Evolutionary conservation across 73 alveolate species (phyloP).

Genomic region (Chromera velia): DNA sequence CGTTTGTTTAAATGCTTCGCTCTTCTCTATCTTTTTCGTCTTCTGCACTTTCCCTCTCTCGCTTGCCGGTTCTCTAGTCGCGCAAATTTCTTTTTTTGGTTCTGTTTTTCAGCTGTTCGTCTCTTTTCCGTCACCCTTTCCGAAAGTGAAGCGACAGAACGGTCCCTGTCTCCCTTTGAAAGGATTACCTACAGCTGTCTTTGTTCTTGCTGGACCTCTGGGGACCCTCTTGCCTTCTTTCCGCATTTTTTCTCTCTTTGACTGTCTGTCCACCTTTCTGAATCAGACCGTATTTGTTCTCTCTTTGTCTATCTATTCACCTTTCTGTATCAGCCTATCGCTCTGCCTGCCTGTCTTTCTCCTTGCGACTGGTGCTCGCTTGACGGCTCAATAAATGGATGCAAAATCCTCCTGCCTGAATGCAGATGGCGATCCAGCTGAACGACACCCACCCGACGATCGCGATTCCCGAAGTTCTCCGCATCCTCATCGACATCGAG

Average conservation of each 20-base stretch:
- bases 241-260: too few relatives aligned
- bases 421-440: slow-evolving; percentile 59
- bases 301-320: neutral
- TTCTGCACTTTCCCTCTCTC: too few relatives aligned
- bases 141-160: neutral
- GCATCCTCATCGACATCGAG: slow-evolving; percentile 61
- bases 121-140: neutral
- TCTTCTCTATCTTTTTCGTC: too few relatives aligned
- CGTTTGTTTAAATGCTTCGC: too few relatives aligned
- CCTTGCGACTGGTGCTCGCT: too few relatives aligned
- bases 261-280: too few relatives aligned
- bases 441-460: slow-evolving; percentile 84
- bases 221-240: too few relatives aligned
- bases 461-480: slow-evolving; percentile 69
- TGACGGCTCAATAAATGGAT: slow-evolving; percentile 45
- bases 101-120: neutral
- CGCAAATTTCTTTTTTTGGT: too few relatives aligned
- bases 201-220: too few relatives aligned
- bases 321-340: neutral
- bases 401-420: slow-evolving; percentile 20
- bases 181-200: too few relatives aligned
- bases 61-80: too few relatives aligned
- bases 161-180: neutral
- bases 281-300: neutral
- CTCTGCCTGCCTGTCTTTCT: too few relatives aligned